Base-by-base conservation (phyloP, 768 basidiomycete genomes). In the Macrolepiota albuminosa region DNA sequence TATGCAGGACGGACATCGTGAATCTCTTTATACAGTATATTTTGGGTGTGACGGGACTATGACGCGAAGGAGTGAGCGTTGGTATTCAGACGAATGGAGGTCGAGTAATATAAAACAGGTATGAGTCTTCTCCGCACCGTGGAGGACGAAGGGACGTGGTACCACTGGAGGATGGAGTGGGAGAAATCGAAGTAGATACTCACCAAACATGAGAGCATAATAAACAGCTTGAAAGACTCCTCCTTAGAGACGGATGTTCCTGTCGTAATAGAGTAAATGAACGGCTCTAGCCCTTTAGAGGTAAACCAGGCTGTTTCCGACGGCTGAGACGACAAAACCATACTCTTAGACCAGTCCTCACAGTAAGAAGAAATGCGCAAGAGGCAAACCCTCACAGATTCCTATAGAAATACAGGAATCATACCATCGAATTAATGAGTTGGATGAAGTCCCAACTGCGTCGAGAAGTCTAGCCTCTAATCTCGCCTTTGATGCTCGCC, bases 401-500 rank as follows among this genome's bases (percentile, higher is more conserved):
- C 40, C 53, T 54, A 52, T 34, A 34, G 9, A 34, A 33, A 49
- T 48, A 60, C 39, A 60, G 14, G 26, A 54, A 47, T 47, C 9
- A 49, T 47, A 14, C 13, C 36, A 48, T 31, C n/a, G 26, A 50
- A 49, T 31, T 14, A n/a, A 21, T 42, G 1, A 33, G 7, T 31
- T n/a, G 6, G 26, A 43, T 29, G n/a, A 18, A 18, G n/a, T 42
- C 18, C 18, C 6, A 13, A 4, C 14, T 40, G 37, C 24, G 26
- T 40, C 33, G 40, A n/a, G 7, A 7, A 18, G 34, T 34, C 55
- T 56, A 37, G 45, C 13, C 39, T 46, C 58, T 42, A 31, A 65
- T 61, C 51, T 67, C 62, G 9, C 21, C 67, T 58, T 73, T 72
- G 54, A 86, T 74, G 62, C 78, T 81, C 40, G 68, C 70, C 13